Conservation (phyloP, 257 asterid species). For the Salvia splendens region DNA sequence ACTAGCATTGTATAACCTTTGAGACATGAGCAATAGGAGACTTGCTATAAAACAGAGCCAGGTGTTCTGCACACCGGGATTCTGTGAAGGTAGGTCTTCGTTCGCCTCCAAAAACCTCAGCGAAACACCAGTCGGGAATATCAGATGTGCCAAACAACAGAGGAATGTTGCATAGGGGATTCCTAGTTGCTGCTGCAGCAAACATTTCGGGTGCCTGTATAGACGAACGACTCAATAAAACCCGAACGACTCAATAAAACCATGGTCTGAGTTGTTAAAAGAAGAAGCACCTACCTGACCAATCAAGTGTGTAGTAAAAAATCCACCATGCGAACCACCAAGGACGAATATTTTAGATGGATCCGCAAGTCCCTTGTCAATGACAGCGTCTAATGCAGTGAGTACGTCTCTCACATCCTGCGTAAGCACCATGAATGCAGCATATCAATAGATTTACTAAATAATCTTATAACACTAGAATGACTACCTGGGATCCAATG, state of each 20-base stretch:
- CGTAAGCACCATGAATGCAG: not conserved
- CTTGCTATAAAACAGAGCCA: conserved; percentile 55
- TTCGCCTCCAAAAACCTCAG: conserved; percentile 62
- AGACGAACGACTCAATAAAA: too few relatives aligned
- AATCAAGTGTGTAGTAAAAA: conserved; percentile 83
- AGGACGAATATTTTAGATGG: conserved; percentile 78
- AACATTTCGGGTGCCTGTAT: conserved; percentile 65
- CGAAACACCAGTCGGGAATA: conserved; percentile 90
- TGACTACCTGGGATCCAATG: conserved; percentile 73
- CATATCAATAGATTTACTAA: too few relatives aligned
- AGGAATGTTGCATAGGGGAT: conserved; percentile 86
- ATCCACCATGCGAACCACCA: conserved; percentile 98
- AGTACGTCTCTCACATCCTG: conserved; percentile 92
- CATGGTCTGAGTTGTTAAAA: too few relatives aligned
- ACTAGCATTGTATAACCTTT: conserved; percentile 43
- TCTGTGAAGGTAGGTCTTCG: conserved; percentile 61
- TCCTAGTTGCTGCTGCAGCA: conserved; percentile 85
- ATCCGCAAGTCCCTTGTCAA: conserved; percentile 67
- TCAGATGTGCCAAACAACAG: conserved; percentile 91
- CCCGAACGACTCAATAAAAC: too few relatives aligned
- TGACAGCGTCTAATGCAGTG: conserved; percentile 65
- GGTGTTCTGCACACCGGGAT: conserved; percentile 77
- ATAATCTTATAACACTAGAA: too few relatives aligned
- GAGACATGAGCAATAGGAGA: conserved; percentile 80
- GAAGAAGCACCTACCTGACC: conserved; percentile 60